phyloP scores from a whole-genome alignment of 148 eudicot species.

The Dysphania ambrosioides region DNA sequence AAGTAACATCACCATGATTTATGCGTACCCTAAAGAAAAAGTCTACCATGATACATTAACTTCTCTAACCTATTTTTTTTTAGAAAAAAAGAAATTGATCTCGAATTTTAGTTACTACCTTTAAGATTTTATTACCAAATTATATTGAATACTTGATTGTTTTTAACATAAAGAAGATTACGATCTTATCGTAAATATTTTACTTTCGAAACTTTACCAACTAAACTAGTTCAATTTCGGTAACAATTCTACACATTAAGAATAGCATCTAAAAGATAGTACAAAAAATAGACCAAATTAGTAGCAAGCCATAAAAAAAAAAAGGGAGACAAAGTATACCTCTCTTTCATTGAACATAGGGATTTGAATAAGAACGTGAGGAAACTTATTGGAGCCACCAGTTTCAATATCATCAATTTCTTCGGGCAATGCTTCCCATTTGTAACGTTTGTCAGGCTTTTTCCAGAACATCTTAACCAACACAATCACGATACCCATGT shows the following conservation, averaged over 20 bases:
- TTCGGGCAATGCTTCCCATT: conserved; percentile 50
- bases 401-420: conserved; percentile 49
- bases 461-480: conserved; percentile 72
- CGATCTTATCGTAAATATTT: no score
- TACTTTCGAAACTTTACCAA: no score
- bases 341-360: conserved; percentile 85
- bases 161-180: no score
- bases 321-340: conserved; percentile 30
- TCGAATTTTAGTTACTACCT: neutral
- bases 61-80: no score
- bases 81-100: neutral
- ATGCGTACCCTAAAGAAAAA: neutral
- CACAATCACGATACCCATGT: conserved; percentile 77
- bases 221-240: neutral
- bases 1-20: conserved; percentile 8
- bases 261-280: neutral
- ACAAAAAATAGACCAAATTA: no score
- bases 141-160: no score
- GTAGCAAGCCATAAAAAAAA: no score
- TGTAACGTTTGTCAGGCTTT: conserved; percentile 70
- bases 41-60: neutral
- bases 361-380: conserved; percentile 66
- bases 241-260: no score
- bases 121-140: no score
- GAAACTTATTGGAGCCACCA: conserved; percentile 46